Base-by-base conservation (phyloP, 2,329 filamentous ascomycete genomes). In the Fusarium sterilihyphosum region DNA sequence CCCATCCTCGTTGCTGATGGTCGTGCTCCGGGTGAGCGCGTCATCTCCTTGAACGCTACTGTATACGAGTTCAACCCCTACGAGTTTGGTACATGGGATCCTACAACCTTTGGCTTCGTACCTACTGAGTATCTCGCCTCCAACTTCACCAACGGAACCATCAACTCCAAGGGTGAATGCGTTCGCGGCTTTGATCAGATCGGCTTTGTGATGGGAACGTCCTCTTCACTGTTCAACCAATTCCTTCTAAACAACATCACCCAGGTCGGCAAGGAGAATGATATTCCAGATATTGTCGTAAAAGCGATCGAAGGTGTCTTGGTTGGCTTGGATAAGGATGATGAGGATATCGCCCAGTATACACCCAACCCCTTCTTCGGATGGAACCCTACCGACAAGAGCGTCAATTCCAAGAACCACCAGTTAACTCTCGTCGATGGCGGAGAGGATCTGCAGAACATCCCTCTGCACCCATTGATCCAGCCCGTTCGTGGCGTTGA, bases 191-290 rank as follows among this genome's bases (percentile, higher is more conserved):
- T 94, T 75, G 94, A 97, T 81, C 95, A 94, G 75, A 89, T 90
- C 20, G 93, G 93, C 2, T 97, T 91, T 78, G 85, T 96, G 31
- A 94, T 96, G 90, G 94, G 94, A 61, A 96, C 94, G 0, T 94
- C 92, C 8, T 94, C 92, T 18, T 91, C 92, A 3, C 85, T 97
- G 13, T 97, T 97, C 86, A 97, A 97, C 83, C 85, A 80, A 86
- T 86, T 78, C 78, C 86, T 91, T 60, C 40, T 96, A 89, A 24
- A 85, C 78, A 80, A 85, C 65, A 83, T 77, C 57, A 86, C 81
- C 22, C 78, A 73, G 74, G 85, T 71, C 17, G 90, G 88, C 77
- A 74, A 81, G 5, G 87, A 87, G 11, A 90, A 91, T 72, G 80
- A 79, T 83, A 76, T 88, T 43, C 81, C 83, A 17, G 77, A 80